These are phyloP conservation scores for Ilex paraguariensis DNA, from an alignment of 305 asterid genomes.

Conservation along the genomic window DNA sequence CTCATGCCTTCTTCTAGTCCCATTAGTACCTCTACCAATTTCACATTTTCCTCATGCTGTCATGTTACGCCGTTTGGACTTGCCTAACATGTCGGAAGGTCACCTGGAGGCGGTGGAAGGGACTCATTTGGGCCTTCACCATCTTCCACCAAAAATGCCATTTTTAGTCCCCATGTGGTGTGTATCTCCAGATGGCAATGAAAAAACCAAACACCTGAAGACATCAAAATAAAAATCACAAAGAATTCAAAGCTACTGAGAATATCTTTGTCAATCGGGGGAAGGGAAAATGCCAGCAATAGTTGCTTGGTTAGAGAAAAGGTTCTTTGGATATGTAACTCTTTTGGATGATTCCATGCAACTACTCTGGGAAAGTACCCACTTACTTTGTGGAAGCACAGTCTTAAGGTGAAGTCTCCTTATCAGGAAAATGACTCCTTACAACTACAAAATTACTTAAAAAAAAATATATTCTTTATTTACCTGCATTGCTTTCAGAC, in stretches of 20 bases:
- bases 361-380: no score
- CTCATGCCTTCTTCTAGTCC: no score
- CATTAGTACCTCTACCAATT: no score
- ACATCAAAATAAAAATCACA: not conserved
- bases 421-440: not conserved
- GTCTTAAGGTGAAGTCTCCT: not conserved
- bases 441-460: not conserved
- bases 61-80: not conserved
- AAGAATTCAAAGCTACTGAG: not conserved
- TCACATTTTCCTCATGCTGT: no score
- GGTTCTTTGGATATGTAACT: no score
- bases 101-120: slow-evolving; percentile 51
- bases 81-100: slow-evolving; percentile 54
- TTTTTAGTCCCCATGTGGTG: slow-evolving; percentile 75
- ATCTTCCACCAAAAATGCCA: slow-evolving; percentile 66
- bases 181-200: slow-evolving; percentile 79
- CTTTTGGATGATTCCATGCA: no score
- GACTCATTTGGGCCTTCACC: slow-evolving; percentile 51
- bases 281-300: no score
- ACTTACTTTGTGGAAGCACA: no score
- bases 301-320: no score
- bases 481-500: no score
- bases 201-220: slow-evolving; percentile 64
- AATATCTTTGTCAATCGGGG: not conserved
- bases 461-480: no score